These are phyloP conservation scores for Trichomonascus vanleenenianus DNA, from an alignment of 805 yeast species.

Conservation along the genomic window DNA sequence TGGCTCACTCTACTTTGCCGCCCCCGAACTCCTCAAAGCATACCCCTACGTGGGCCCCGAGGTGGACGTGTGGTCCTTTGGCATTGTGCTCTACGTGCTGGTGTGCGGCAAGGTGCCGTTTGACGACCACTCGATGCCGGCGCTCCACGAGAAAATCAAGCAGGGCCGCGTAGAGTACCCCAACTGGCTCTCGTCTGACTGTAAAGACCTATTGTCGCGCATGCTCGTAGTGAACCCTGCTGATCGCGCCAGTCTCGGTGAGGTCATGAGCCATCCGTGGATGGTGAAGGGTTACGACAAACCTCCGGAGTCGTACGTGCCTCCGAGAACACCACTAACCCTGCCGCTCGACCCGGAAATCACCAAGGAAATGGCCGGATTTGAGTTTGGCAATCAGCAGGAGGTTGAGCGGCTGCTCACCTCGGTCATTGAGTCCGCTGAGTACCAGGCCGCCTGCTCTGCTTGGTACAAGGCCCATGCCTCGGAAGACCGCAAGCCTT, in stretches of 20 bases:
- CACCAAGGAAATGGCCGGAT: conserved; percentile 62
- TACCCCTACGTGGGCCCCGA: conserved; percentile 94
- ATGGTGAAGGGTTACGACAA: conserved; percentile 81
- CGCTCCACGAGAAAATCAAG: conserved; percentile 88
- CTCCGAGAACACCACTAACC: conserved; percentile 66
- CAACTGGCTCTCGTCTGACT: conserved; percentile 65
- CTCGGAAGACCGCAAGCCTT: not conserved
- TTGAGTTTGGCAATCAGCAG: conserved; percentile 70
- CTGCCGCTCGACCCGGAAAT: conserved; percentile 62
- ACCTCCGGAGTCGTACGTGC: conserved; percentile 62
- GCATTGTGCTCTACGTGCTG: conserved; percentile 88
- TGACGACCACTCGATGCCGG: conserved; percentile 89
- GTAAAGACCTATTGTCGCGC: conserved; percentile 67
- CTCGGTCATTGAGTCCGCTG: conserved; percentile 50
- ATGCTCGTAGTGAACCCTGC: conserved; percentile 90
- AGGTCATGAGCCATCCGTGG: conserved; percentile 89
- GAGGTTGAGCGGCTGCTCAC: conserved; percentile 50
- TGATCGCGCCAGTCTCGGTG: conserved; percentile 69
- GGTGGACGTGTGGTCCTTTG: conserved; percentile 97
- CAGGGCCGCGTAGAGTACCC: conserved; percentile 92
- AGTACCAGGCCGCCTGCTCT: conserved; percentile 53
- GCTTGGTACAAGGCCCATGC: conserved; percentile 45
- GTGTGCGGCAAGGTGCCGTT: conserved; percentile 98
- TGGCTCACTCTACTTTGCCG: conserved; percentile 96
- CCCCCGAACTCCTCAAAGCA: conserved; percentile 92